These are phyloP conservation scores for Hypoxylon subgilvum DNA, from an alignment of 495 filamentous ascomycete species.

Conservation along the genomic window DNA sequence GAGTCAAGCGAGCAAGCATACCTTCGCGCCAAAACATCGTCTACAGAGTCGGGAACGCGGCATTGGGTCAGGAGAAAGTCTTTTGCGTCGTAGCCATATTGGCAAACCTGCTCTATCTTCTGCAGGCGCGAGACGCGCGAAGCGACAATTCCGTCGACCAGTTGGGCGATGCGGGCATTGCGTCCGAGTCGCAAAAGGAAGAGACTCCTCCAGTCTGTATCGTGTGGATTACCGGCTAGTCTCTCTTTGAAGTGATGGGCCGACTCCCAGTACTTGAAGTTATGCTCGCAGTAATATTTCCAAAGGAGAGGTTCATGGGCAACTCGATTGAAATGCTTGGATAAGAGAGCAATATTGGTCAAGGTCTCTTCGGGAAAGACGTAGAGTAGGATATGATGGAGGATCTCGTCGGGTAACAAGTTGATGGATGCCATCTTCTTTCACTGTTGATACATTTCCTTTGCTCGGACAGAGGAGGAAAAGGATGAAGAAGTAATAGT, in stretches of 20 bases:
- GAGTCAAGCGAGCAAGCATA: constrained; percentile 45
- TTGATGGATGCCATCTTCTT: constrained; percentile 43
- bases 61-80: constrained; percentile 77
- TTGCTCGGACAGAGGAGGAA: background rate
- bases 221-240: constrained; percentile 52
- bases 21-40: constrained; percentile 84
- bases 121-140: constrained; percentile 71
- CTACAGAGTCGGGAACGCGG: constrained; percentile 59
- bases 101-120: constrained; percentile 70
- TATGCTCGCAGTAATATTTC: constrained; percentile 71
- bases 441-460: background rate
- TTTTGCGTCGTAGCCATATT: constrained; percentile 84
- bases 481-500: background rate
- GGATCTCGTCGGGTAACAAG: constrained; percentile 73
- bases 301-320: constrained; percentile 76
- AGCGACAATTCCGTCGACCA: constrained; percentile 73
- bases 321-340: constrained; percentile 67
- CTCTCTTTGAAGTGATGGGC: constrained; percentile 68
- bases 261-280: constrained; percentile 75
- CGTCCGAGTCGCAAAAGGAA: constrained; percentile 64
- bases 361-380: constrained; percentile 62
- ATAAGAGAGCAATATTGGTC: constrained; percentile 60
- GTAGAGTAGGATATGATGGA: constrained; percentile 70
- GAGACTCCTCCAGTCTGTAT: constrained; percentile 77
- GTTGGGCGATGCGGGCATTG: constrained; percentile 59